Conservation (phyloP, 352 stramenopile species). For the Pythium sp. region DNA sequence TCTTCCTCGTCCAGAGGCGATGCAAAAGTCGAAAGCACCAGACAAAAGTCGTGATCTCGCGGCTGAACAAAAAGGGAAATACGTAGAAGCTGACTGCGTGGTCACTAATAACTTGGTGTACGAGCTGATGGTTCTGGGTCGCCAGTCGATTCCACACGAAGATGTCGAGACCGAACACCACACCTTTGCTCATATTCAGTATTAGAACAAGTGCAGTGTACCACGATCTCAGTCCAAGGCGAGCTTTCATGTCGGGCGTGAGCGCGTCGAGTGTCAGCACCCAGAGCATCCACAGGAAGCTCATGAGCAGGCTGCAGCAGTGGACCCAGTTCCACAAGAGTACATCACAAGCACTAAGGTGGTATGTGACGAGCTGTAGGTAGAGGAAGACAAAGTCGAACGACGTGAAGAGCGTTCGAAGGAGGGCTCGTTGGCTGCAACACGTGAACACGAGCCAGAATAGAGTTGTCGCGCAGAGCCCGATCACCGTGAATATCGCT, state of each 20-base stretch:
- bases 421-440: slow-evolving; percentile 5
- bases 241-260: slow-evolving; percentile 4
- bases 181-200: background rate
- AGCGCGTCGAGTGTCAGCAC: slow-evolving; percentile 7
- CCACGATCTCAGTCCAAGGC: background rate
- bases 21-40: slow-evolving; percentile 8
- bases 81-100: background rate
- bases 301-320: background rate
- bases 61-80: slow-evolving; percentile 11
- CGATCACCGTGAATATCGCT: background rate
- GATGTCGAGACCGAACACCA: background rate
- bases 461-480: background rate
- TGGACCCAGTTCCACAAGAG: background rate
- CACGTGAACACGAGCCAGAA: background rate
- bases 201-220: background rate
- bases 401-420: slow-evolving; percentile 10
- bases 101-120: background rate
- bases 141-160: background rate
- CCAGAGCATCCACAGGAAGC: slow-evolving; percentile 8
- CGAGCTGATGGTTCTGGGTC: background rate
- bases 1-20: background rate
- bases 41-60: background rate
- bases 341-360: slow-evolving; percentile 2
- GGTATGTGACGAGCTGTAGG: background rate
- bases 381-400: slow-evolving; percentile 20